Base-by-base conservation (phyloP, 371 early-diverging fungal genomes). In the Umbelopsis sp. region DNA sequence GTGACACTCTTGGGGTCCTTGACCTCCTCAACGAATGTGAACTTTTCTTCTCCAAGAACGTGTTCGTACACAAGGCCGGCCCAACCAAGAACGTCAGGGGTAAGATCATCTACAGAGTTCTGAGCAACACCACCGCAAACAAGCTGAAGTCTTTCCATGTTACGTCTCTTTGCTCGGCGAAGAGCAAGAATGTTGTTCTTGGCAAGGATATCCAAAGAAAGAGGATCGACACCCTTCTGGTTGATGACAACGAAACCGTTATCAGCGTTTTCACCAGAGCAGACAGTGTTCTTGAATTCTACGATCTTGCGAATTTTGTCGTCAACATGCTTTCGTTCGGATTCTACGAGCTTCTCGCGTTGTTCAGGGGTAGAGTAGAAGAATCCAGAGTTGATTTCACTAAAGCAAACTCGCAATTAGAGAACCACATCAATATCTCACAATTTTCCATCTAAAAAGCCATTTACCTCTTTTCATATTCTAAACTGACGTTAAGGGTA, bases 191-290 rank as follows among this genome's bases (percentile, higher is more conserved):
- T 97, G 70, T 93, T 93, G 72, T 97, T 91, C 88, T 98, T 96
- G 70, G 96, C 96, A 75, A 99, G 86, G 25, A 99, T 88, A 81
- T 99, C 99, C 69, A 99, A 87, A 50, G 99, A 97, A 72, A 98
- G 86, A 32, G 99, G 99, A 77, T 99, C 99, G 72, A 99, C 99
- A 67, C 99, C 99, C 89, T 99, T 99, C 79, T 99, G 99, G 83
- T 99, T 99, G 77, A 99, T 91, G 52, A 99, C 86, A 45, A 99
- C 93, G 79, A 99, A 97, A 50, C 92, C 92, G 83, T 96, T 93
- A 69, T 91, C 83, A 70, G 85, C 91, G 71, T 87, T 77, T 63
- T 80, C 84, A 51, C 91, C 94, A 16, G 84, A 78, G 85, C 97
- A 97, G 29, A 98, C 95, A 44, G 82, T 73, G 77, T 97, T 96